phyloP scores from a whole-genome alignment of 2,329 filamentous ascomycete species.

The Ophiostoma ips region DNA sequence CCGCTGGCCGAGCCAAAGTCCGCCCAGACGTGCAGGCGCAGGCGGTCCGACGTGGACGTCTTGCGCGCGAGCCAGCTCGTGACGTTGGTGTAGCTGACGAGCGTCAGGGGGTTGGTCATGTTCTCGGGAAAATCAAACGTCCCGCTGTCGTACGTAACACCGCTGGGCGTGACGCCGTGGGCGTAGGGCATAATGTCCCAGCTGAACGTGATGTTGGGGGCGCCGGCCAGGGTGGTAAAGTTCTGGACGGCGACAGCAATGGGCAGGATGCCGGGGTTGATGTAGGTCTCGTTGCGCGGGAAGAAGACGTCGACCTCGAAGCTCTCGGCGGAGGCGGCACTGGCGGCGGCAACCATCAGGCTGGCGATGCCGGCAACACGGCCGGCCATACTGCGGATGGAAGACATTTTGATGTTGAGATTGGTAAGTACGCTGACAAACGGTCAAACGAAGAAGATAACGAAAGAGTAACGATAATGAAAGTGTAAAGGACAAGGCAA shows the following conservation, averaged over 20 bases:
- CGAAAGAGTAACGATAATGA: not conserved
- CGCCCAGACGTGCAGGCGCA: slow-evolving; percentile 1
- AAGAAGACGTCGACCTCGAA: slow-evolving; percentile 9
- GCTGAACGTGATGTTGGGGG: not conserved
- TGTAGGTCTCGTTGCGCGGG: slow-evolving; percentile 12
- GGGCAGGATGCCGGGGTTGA: slow-evolving; percentile 5
- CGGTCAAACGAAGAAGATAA: not conserved
- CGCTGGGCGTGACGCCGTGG: not conserved
- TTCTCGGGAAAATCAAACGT: not conserved
- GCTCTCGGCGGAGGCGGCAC: not conserved
- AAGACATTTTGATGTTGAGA: not conserved
- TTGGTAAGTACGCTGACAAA: not conserved
- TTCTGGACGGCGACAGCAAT: slow-evolving; percentile 7
- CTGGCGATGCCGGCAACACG: not conserved
- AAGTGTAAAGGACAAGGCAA: no score
- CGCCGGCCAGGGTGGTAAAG: not conserved
- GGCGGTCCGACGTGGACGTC: not conserved
- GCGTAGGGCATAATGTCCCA: slow-evolving; percentile 3
- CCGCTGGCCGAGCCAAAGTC: not conserved
- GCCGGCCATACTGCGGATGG: not conserved
- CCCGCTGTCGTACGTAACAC: not conserved
- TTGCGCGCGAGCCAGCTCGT: slow-evolving; percentile 1
- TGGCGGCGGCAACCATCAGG: not conserved
- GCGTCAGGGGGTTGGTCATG: not conserved
- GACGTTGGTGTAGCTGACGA: slow-evolving; percentile 6